Evolutionary conservation across 1,139 yeast species (phyloP), one percentile per base, ranked within the genome.

Genomic region (Suhomyces ambrosiae): DNA sequence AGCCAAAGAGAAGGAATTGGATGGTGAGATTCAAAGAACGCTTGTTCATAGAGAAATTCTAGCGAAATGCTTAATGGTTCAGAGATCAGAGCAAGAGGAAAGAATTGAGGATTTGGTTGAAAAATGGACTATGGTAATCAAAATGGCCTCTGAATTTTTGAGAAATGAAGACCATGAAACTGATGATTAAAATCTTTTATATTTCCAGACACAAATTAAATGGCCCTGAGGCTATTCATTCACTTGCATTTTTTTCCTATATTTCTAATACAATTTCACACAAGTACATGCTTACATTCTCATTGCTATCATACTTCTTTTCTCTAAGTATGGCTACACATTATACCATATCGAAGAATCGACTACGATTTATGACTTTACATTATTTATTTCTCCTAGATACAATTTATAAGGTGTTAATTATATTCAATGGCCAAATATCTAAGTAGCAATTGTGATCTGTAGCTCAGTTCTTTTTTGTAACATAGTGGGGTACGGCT

Each of bases 1-100:
- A 9, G 13, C 7, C 23, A 18, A 7, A 21, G 23, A 11, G 35
- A 32, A 21, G 12, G 30, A 32, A 14, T 16, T 32, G 2, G 30
- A 32, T 19, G 13, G 19, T 5, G 30, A 32, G 9, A 25, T 32
- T 14, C 23, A 26, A 12, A 13, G 14, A 10, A 21, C 26, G 30
- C 18, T 16, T 4, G 10, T 6, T 13, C 21, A 32, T 5, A 18
- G 35, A 27, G 27, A 32, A 17, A n/a, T 32, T 5, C 24, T 32
- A 3, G 15, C 11, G 10, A 9, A 13, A n/a, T 32, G 28, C 13
- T 15, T 25, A 6, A 6, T 17, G 8, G 7, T 26, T 13, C 18
- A 26, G 5, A 11, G 17, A 6, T 7, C 10, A 10, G 10, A 6
- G 7, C 17, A 26, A 3, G 28, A 26, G 17, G 18, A 3, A 1